Base-by-base conservation (phyloP, 805 yeast species). In the Scheffersomyces amazonensis region DNA sequence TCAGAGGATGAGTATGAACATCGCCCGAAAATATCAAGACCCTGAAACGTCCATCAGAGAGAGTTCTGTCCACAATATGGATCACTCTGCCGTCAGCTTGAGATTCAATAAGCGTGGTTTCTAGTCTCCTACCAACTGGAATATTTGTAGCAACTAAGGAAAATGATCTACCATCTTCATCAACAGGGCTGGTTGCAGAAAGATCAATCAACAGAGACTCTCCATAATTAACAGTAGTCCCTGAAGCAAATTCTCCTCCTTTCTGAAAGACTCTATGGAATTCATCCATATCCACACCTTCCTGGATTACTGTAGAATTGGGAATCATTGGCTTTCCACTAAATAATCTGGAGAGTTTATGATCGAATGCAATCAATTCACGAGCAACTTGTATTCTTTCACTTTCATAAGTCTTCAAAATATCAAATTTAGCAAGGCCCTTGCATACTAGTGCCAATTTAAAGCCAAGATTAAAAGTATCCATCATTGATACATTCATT, bases 401-500 rank as follows among this genome's bases (percentile, higher is more conserved):
- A 7, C 40, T 37, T 40, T 56, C 59, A 44, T 62, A 62, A 9
- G 66, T 56, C n/a, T 31, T 28, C 42, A 61, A 46, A n/a, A 62
- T 46, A 11, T 46, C 45, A 47, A 27, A 39, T 12, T 33, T 38
- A 19, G 41, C 41, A 15, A 55, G 40, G 3, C 64, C 64, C 30
- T 58, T 58, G 37, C 51, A 40, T 13, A 62, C 62, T 35, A 44
- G 43, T 3, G 63, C 64, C 16, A 62, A 35, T 40, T 61, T 61
- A 64, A 64, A 61, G 11, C 57, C 63, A 18, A 58, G 46, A 35
- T 58, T 58, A 37, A 34, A 58, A 15, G 60, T 57, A 40, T 58
- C 63, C 31, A 34, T 39, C 41, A 38, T 38, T 4, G 41, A 38
- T 19, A 54, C 61, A 61, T 91, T 91, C 42, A 91, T 74, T 21